Conservation (phyloP, 306 rosid species). For the Phaseolus lunatus region DNA sequence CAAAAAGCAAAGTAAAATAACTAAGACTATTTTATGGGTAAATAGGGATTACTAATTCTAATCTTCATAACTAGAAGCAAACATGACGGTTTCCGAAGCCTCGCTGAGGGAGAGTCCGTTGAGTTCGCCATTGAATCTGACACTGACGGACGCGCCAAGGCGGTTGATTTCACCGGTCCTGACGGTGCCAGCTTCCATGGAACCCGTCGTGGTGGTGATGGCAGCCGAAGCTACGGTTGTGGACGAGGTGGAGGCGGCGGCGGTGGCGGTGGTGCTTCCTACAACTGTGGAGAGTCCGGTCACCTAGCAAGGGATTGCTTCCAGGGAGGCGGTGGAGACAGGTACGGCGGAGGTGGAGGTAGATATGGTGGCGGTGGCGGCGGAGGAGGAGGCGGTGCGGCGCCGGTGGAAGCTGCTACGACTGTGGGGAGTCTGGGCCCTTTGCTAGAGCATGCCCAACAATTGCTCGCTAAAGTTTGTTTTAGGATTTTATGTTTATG, state of each 20-base stretch:
- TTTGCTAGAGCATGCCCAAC: conserved; percentile 52
- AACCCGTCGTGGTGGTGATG: conserved; percentile 52
- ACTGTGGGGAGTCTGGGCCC: conserved; percentile 53
- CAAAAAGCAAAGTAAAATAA: not conserved
- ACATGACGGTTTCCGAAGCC: conserved; percentile 73
- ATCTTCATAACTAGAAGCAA: not conserved
- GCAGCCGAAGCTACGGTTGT: not conserved
- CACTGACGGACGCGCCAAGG: conserved; percentile 74
- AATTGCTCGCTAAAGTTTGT: conserved; percentile 29
- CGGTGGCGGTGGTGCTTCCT: conserved; percentile 53
- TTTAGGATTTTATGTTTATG: not conserved
- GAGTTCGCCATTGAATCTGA: conserved; percentile 76
- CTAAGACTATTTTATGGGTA: not conserved
- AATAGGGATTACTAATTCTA: not conserved
- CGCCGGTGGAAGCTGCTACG: conserved; percentile 55
- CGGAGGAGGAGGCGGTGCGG: not conserved
- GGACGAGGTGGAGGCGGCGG: not conserved
- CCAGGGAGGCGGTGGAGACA: conserved; percentile 34
- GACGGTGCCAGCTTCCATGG: conserved; percentile 68
- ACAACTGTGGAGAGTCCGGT: conserved; percentile 50
- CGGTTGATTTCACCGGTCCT: conserved; percentile 85
- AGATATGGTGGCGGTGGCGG: conserved; percentile 10
- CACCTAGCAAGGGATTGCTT: conserved; percentile 53
- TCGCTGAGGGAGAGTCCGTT: conserved; percentile 80
- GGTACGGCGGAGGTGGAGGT: conserved; percentile 58